These are phyloP conservation scores for Aurifilum marmelostoma DNA, from an alignment of 2,329 filamentous ascomycete species.

Conservation along the genomic window DNA sequence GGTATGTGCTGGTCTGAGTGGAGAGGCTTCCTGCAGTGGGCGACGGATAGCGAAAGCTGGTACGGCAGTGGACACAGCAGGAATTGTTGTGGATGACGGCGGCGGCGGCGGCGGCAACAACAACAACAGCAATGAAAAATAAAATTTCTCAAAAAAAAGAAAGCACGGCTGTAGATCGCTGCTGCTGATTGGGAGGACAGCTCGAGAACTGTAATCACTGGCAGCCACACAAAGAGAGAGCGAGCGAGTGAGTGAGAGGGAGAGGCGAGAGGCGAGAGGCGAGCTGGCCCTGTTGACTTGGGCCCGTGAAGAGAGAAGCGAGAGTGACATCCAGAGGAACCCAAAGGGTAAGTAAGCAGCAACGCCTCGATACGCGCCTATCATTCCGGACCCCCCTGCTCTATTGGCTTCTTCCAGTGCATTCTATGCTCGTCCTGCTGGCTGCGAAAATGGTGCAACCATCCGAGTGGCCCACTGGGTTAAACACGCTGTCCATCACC, in stretches of 20 bases:
- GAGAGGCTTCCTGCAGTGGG: background rate
- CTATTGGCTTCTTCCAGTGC: slow-evolving; percentile 27
- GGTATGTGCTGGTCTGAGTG: background rate
- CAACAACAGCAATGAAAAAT: too few species aligned
- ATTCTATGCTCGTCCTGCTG: slow-evolving; percentile 26
- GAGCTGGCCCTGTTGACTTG: background rate
- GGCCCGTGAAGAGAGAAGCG: background rate
- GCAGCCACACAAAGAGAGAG: background rate
- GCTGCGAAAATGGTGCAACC: slow-evolving; percentile 19
- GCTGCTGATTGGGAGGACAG: background rate
- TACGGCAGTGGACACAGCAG: slow-evolving; percentile 2
- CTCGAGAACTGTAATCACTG: background rate
- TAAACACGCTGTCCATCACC: slow-evolving; percentile 28
- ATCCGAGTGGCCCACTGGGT: slow-evolving; percentile 19
- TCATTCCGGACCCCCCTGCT: slow-evolving; percentile 5
- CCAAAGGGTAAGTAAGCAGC: background rate
- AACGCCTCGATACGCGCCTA: slow-evolving; percentile 13
- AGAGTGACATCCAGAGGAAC: background rate
- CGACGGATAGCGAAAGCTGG: background rate
- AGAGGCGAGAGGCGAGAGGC: background rate
- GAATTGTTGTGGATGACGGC: background rate
- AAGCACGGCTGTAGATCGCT: background rate
- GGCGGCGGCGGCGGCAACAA: background rate
- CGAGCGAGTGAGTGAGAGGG: too few species aligned
- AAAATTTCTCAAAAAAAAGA: too few species aligned